Evolutionary conservation across 1,139 yeast genomes (phyloP).

Genomic region (Nakaseomyces nivariensis): DNA sequence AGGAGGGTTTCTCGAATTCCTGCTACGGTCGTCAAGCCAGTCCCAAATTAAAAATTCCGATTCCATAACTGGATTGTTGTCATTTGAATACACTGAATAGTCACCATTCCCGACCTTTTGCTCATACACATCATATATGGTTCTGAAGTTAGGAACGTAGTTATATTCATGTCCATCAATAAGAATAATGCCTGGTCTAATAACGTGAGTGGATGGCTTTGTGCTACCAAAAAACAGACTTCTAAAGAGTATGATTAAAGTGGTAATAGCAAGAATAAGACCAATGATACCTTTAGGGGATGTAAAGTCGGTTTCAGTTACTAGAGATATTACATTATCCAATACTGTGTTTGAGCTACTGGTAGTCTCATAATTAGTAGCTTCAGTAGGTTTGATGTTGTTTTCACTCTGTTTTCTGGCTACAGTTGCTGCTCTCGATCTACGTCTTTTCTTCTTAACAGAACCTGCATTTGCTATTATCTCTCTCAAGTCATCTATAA

Average conservation of each 20-base stretch:
- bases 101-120: constrained; percentile 28
- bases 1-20: constrained; percentile 17
- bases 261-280: constrained; percentile 7
- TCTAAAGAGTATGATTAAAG: constrained; percentile 8
- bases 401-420: constrained; percentile 28
- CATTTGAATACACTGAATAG: constrained; percentile 4
- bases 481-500: constrained; percentile 50
- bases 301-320: constrained; percentile 16
- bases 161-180: constrained; percentile 39
- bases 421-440: constrained; percentile 14
- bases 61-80: constrained; percentile 21
- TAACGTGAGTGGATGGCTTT: constrained; percentile 12
- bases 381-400: constrained; percentile 13
- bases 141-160: constrained; percentile 39
- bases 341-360: neutral
- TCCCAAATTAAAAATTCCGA: constrained; percentile 69
- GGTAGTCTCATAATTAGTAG: constrained; percentile 11
- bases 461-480: constrained; percentile 32
- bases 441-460: constrained; percentile 27
- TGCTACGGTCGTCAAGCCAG: constrained; percentile 59
- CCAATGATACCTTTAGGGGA: constrained; percentile 16
- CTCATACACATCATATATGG: constrained; percentile 34
- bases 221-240: constrained; percentile 12
- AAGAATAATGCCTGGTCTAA: constrained; percentile 18
- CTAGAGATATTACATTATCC: constrained; percentile 4